phyloP scores from a whole-genome alignment of 345 rosid species.

The Draba incana region DNA sequence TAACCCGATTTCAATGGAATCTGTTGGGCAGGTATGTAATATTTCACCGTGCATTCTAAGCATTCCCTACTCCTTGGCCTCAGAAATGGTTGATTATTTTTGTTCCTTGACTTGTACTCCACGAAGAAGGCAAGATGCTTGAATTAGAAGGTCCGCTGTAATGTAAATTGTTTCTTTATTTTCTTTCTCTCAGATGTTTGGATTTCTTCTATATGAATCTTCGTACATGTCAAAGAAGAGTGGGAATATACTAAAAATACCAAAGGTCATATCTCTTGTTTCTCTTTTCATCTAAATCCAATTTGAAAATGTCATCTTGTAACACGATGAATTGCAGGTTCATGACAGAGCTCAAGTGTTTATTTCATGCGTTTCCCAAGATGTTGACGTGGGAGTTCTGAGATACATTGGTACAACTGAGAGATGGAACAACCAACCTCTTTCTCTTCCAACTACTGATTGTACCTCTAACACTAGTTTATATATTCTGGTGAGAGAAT shows the following conservation, averaged over 20 bases:
- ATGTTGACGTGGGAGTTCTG: slow-evolving; percentile 45
- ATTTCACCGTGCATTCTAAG: slow-evolving; percentile 1
- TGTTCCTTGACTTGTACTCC: neutral
- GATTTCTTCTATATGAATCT: slow-evolving; percentile 72
- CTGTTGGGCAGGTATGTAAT: slow-evolving; percentile 67
- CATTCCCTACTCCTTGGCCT: slow-evolving; percentile 1
- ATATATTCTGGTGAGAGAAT: slow-evolving; percentile 63
- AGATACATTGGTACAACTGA: slow-evolving; percentile 60
- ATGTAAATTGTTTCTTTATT: slow-evolving; percentile 1
- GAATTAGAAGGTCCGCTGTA: too few relatives aligned
- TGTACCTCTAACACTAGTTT: slow-evolving; percentile 65
- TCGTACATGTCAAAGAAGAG: slow-evolving; percentile 49
- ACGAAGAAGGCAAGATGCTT: too few relatives aligned
- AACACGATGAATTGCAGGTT: slow-evolving; percentile 54
- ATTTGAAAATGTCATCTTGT: slow-evolving; percentile 14
- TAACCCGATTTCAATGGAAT: slow-evolving; percentile 80
- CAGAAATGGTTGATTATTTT: neutral
- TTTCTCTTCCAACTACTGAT: slow-evolving; percentile 56
- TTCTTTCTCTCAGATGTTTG: slow-evolving; percentile 67
- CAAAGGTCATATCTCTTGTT: slow-evolving; percentile 55
- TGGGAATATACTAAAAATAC: slow-evolving; percentile 57
- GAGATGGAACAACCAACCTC: slow-evolving; percentile 72
- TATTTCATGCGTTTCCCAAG: slow-evolving; percentile 56
- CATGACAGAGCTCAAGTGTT: slow-evolving; percentile 94
- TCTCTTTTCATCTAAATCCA: slow-evolving; percentile 15